Evolutionary conservation across 73 alveolate genomes (phyloP).

Genomic region (Symbiodinium pilosum): DNA sequence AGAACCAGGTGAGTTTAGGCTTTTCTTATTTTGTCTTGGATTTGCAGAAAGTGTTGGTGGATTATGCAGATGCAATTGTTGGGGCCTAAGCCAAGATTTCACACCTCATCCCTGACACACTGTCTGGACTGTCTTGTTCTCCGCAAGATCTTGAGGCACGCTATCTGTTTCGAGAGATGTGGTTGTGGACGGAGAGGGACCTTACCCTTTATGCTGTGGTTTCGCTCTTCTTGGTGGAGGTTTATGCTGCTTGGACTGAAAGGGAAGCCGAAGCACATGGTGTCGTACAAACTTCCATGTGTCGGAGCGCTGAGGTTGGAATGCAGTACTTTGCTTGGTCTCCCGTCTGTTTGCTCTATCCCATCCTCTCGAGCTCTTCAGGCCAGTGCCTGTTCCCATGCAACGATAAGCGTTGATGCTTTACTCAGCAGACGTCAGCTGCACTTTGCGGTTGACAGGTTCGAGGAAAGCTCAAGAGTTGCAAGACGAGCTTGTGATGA

Average conservation of each 20-base stretch:
- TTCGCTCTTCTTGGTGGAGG: slow-evolving; percentile 86
- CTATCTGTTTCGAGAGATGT: slow-evolving; percentile 82
- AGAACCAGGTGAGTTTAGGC: no score
- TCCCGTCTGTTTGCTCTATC: slow-evolving; percentile 87
- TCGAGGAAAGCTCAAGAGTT: slow-evolving; percentile 92
- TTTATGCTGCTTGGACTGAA: slow-evolving; percentile 54
- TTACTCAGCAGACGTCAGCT: no score
- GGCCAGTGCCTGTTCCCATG: slow-evolving; percentile 16
- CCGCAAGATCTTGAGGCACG: slow-evolving; percentile 38
- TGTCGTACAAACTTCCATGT: no score
- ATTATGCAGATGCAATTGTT: no score
- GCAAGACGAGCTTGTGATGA: slow-evolving; percentile 91
- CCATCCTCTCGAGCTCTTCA: slow-evolving; percentile 85
- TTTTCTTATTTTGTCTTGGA: not conserved
- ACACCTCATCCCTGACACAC: not conserved
- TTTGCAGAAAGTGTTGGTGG: no score
- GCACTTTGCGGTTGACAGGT: slow-evolving; percentile 6
- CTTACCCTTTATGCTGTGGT: slow-evolving; percentile 89
- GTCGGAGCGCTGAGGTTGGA: slow-evolving; percentile 29
- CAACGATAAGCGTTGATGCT: no score
- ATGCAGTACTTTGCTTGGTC: slow-evolving; percentile 93
- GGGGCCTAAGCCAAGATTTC: no score
- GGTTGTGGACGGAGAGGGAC: slow-evolving; percentile 92
- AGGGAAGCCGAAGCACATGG: no score
- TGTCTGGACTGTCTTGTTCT: not conserved